Conservation (phyloP, 208 protist genomes). For the Leishmania tarentolae region DNA sequence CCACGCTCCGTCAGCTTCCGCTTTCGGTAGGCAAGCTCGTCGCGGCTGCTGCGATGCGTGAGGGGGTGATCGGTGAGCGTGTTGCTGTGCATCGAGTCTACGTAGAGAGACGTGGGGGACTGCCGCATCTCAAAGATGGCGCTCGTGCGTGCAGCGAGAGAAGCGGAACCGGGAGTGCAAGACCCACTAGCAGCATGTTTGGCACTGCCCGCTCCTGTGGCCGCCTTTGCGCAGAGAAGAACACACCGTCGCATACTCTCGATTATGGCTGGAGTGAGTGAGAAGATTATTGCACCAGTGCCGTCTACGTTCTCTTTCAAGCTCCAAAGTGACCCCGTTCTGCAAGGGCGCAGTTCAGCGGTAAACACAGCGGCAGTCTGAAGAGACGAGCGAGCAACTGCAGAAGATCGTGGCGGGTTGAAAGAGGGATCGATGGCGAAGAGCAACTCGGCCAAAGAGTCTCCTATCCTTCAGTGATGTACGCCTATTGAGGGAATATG, state of each 20-base stretch:
- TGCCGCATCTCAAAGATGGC: conserved; percentile 78
- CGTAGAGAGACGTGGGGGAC: conserved; percentile 73
- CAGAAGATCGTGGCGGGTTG: not conserved
- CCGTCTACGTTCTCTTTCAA: not conserved
- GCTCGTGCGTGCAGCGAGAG: conserved; percentile 28
- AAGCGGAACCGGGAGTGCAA: conserved; percentile 7
- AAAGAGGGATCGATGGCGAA: not conserved
- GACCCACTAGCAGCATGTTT: conserved; percentile 8
- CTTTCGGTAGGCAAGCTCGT: conserved; percentile 84
- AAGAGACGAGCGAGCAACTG: not conserved
- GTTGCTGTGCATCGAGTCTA: conserved; percentile 89
- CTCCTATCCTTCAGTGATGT: not conserved
- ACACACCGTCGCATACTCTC: conserved; percentile 25
- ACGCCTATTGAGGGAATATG: not conserved
- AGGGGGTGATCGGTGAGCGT: conserved; percentile 82
- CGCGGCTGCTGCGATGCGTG: conserved; percentile 78
- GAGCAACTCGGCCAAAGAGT: not conserved
- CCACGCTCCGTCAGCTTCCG: conserved; percentile 86
- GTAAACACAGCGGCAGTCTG: not conserved
- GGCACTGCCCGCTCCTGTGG: not conserved
- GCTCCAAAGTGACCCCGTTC: not conserved
- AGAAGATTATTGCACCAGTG: not conserved
- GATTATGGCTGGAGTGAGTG: not conserved
- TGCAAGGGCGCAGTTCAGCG: not conserved
- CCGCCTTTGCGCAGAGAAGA: conserved; percentile 20